phyloP scores from a whole-genome alignment of 257 asterid genomes.

The Plantago elongata region DNA sequence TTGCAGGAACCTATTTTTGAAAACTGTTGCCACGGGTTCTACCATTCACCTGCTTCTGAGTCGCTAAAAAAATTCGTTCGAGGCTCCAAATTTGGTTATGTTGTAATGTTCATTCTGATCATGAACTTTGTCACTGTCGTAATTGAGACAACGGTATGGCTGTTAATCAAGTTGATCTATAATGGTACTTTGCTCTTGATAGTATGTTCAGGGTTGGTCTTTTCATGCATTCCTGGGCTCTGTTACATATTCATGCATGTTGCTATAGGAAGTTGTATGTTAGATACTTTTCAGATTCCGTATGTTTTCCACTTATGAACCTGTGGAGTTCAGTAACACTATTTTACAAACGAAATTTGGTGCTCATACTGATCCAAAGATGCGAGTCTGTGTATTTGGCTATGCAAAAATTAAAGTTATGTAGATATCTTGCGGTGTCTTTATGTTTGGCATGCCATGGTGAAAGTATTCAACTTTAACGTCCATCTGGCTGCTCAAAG shows the following conservation, averaged over 20 bases:
- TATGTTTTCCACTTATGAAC: background rate
- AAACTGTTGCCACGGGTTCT: conserved; percentile 51
- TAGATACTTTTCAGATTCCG: no score
- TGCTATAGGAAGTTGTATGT: background rate
- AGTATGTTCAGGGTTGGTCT: background rate
- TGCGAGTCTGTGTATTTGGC: background rate
- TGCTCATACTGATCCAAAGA: background rate
- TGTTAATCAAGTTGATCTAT: conserved; percentile 16
- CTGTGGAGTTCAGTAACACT: background rate
- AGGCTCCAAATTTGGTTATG: conserved; percentile 61
- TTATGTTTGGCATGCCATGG: background rate
- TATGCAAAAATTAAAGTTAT: background rate
- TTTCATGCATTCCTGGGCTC: background rate
- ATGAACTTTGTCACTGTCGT: conserved; percentile 80
- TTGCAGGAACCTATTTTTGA: conserved; percentile 74
- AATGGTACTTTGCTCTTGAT: conserved; percentile 10
- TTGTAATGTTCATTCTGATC: conserved; percentile 56
- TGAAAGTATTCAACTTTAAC: background rate
- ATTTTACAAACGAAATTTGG: background rate
- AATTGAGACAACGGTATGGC: conserved; percentile 81
- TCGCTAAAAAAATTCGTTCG: conserved; percentile 62
- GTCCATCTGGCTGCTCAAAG: background rate
- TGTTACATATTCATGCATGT: background rate
- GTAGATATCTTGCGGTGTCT: background rate
- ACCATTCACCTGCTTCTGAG: conserved; percentile 64